Conservation (phyloP, 176 grass and related monocot species). For the Cocos nucifera region DNA sequence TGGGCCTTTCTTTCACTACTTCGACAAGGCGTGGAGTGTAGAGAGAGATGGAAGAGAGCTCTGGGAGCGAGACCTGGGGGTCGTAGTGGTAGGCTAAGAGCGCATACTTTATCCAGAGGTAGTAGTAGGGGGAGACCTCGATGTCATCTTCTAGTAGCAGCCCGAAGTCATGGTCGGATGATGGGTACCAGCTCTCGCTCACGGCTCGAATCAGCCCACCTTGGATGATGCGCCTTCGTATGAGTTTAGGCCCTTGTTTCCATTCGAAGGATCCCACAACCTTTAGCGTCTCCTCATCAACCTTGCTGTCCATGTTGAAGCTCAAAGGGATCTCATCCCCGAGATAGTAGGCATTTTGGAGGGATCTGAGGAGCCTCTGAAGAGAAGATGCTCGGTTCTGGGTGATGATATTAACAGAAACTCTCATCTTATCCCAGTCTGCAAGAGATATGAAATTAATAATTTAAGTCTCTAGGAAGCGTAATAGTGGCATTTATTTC, state of each 20-base stretch:
- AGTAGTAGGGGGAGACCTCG: constrained; percentile 97
- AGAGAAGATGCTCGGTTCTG: constrained; percentile 68
- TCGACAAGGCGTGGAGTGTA: constrained; percentile 88
- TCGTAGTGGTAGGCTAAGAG: constrained; percentile 83
- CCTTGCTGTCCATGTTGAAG: constrained; percentile 98
- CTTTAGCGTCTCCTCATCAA: constrained; percentile 67
- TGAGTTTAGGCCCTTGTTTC: constrained; percentile 61
- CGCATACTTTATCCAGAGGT: constrained; percentile 94
- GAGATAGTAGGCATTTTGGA: constrained; percentile 59
- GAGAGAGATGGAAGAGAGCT: constrained; percentile 86
- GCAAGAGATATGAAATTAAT: background rate
- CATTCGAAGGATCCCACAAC: constrained; percentile 45
- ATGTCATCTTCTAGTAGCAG: constrained; percentile 94
- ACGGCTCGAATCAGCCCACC: constrained; percentile 89
- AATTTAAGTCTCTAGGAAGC: background rate
- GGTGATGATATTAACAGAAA: constrained; percentile 98
- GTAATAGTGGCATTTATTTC: too few relatives aligned
- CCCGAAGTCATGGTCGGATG: constrained; percentile 68
- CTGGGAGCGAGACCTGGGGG: constrained; percentile 53
- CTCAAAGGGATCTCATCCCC: constrained; percentile 77
- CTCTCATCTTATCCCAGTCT: constrained; percentile 87
- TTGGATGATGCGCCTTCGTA: constrained; percentile 79
- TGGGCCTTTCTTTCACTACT: constrained; percentile 75
- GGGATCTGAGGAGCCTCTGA: constrained; percentile 39
- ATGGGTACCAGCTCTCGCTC: constrained; percentile 97